A percentile compares a stretch with the other conserved stretches of the same genome.
phyloP scores from a whole-genome alignment of 768 basidiomycete species.

The Tricholomella constricta region DNA sequence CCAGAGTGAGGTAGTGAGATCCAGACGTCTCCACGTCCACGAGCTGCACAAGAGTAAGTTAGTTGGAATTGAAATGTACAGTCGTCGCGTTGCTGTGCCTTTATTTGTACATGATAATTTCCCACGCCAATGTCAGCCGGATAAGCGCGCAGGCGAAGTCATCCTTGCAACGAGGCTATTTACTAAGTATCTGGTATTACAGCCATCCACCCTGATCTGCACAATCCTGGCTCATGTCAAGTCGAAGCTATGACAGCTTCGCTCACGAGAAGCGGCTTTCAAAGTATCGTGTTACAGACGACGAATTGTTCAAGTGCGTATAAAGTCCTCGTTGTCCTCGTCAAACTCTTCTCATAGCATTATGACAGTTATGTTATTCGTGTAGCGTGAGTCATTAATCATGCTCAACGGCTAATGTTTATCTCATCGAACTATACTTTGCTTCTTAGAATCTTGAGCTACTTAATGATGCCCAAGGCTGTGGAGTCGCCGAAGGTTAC shows the following conservation, averaged over 20 bases:
- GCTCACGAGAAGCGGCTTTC: constrained; percentile 73
- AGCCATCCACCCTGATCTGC: constrained; percentile 6
- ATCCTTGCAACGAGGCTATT: neutral
- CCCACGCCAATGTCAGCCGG: neutral
- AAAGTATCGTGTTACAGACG: constrained; percentile 69
- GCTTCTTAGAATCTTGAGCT: constrained; percentile 61
- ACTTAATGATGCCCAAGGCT: constrained; percentile 67
- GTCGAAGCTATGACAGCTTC: constrained; percentile 72
- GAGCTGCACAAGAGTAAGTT: too few species aligned
- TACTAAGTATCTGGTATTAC: constrained; percentile 3
- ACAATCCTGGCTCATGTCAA: constrained; percentile 53
- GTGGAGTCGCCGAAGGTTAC: constrained; percentile 32
- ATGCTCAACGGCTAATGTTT: neutral
- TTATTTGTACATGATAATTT: constrained; percentile 9
- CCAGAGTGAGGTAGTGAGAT: too few species aligned
- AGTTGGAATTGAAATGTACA: too few species aligned
- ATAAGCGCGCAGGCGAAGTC: neutral
- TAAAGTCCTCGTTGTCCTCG: constrained; percentile 9
- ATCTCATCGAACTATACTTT: neutral
- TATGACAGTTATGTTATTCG: constrained; percentile 72
- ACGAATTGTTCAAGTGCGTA: constrained; percentile 81
- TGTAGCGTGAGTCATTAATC: constrained; percentile 74
- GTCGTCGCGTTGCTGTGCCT: too few species aligned
- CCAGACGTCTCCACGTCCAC: too few species aligned
- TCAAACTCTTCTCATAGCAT: constrained; percentile 11